Evolutionary conservation across 495 filamentous ascomycete genomes (phyloP), one percentile per base, ranked within the genome.

Genomic region (Lepraria neglecta): DNA sequence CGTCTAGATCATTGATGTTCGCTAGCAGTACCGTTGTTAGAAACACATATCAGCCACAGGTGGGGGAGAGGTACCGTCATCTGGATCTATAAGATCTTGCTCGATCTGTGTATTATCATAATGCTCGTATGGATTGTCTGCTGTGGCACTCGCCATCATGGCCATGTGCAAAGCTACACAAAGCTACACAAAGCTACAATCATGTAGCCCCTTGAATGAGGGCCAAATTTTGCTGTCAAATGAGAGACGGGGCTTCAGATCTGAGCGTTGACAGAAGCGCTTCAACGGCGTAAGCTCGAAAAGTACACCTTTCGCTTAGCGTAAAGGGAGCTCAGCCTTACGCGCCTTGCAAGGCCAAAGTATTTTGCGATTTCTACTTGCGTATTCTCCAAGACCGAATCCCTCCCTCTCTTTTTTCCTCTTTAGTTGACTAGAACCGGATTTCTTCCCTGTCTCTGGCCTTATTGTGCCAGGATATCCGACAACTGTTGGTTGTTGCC

Each of bases 31-130:
- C 10, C 42, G 55, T 40, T 17, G 7, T 60, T 28, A 62, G 46
- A 52, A 27, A 44, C 27, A 53, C 50, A 10, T 35, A 11, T 21
- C 12, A 15, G 28, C 38, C 12, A 31, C 46, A 31, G 28, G 6
- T 51, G 3, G 12, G 12, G 35, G 50, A 19, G 45, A 66, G 70
- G 68, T 73, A 96, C 94, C 89, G 77, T 97, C 90, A 76, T 97
- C 92, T 4, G 92, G 90, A 73, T 98, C 94, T 75, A 97, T 96
- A 66, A 96, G 74, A 68, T 96, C 91, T 65, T 91, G 86, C 64
- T 92, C 90, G 56, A 92, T 81, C 45, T 86, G 77, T n/a, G 87
- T 83, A 64, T 82, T 79, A 71, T 87, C 82, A 70, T 86, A 84
- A 69, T 82, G 79, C 65, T 84, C 78, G 48, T 68, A 70, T 21